Base-by-base conservation (phyloP, 768 basidiomycete genomes). In the Podaxis sp. region DNA sequence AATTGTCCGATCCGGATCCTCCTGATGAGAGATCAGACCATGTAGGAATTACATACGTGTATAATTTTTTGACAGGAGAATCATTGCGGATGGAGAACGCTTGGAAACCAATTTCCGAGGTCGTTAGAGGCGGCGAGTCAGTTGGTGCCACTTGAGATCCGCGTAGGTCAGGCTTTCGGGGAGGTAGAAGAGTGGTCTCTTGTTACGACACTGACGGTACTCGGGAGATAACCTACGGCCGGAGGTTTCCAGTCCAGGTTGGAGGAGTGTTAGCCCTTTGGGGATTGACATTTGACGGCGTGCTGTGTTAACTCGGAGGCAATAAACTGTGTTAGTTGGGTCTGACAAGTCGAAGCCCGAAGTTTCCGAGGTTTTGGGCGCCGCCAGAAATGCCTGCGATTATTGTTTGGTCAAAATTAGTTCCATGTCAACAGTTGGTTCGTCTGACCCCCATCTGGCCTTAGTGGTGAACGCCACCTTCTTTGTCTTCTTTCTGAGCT, bases 1-100 rank as follows among this genome's bases (percentile, higher is more conserved):
- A 53, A 61, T 55, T 61, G 29, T 62, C 61, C 61, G 54, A 56
- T 50, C 47, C 47, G 54, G 55, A 56, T 56, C 24, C 54, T 55
- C 24, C 47, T 56, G 17, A n/a, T 36, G 27, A 56, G 9, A 29
- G 36, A 17, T 25, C 22, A 33, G 25, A 59, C 33, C 6, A 36
- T 17, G 8, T 24, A 47, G 7, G 33, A 29, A 38, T 54, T 36
- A 47, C 60, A 61, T 47, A 55, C 33, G 24, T 43, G 27, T 5
- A 22, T 6, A 41, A 11, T 29, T 24, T n/a, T 38, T 49, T 50
- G 55, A 50, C 53, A 61, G 61, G 61, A 15, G 54, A 56, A 50
- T 29, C 24, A n/a, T 19, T 49, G 40, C 15, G 38, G 37, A 52
- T 9, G 8, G 9, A 29, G 33, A n/a, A 22, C 7, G 22, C 47